A percentile compares a stretch with the other conserved stretches of the same genome.
phyloP scores from a whole-genome alignment of 1,139 yeast genomes.

The Lodderomyces parapsilosis region DNA sequence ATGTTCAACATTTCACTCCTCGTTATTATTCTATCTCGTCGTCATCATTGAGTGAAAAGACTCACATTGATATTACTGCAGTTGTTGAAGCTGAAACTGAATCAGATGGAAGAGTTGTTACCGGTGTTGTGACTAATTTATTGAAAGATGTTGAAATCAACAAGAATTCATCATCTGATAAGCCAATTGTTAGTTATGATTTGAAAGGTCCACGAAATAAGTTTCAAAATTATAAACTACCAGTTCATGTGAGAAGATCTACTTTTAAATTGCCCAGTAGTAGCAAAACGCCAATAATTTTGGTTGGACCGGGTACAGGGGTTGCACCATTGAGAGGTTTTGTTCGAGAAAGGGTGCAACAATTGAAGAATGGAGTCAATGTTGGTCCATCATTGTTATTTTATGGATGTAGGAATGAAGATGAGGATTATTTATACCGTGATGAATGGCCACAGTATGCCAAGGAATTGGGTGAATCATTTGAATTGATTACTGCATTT shows the following conservation, averaged over 20 bases:
- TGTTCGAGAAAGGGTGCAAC: constrained; percentile 69
- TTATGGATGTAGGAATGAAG: constrained; percentile 78
- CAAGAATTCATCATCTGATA: constrained; percentile 43
- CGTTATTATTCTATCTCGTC: constrained; percentile 97
- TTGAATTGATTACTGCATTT: constrained; percentile 79
- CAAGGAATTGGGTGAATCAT: constrained; percentile 59
- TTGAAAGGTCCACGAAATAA: constrained; percentile 77
- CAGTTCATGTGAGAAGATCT: constrained; percentile 92
- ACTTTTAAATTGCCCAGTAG: constrained; percentile 93
- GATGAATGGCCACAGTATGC: constrained; percentile 84
- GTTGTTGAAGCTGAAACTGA: constrained; percentile 78
- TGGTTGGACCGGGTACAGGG: constrained; percentile 98
- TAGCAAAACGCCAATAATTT: constrained; percentile 77
- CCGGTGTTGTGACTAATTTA: constrained; percentile 92
- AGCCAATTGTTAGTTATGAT: constrained; percentile 61
- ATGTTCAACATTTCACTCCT: constrained; percentile 79
- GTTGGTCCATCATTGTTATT: constrained; percentile 77
- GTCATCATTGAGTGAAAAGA: constrained; percentile 76
- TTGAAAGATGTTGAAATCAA: constrained; percentile 67
- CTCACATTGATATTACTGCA: constrained; percentile 79
- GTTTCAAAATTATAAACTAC: constrained; percentile 60
- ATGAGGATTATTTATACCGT: constrained; percentile 77
- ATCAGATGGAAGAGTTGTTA: constrained; percentile 39
- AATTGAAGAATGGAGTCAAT: constrained; percentile 43
- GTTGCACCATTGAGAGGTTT: constrained; percentile 97